Evolutionary conservation across 441 rosid genomes (phyloP).

Genomic region (Brassica balearica): DNA sequence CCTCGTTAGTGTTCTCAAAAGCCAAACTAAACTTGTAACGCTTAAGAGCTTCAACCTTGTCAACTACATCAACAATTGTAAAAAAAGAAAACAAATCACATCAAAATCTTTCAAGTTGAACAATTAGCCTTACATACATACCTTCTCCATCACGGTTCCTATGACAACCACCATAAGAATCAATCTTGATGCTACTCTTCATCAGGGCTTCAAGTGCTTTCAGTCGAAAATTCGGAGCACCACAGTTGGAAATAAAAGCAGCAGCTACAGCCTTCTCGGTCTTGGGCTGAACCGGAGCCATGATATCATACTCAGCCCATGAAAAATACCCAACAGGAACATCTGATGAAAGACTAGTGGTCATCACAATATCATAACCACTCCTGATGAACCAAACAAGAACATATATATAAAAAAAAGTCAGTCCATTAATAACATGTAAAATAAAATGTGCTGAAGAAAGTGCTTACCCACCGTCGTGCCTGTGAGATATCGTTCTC

Average conservation of each 20-base stretch:
- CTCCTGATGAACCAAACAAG: conserved; percentile 50
- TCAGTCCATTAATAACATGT: neutral
- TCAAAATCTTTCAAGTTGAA: conserved; percentile 3
- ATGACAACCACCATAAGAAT: conserved; percentile 88
- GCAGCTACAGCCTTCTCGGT: conserved; percentile 87
- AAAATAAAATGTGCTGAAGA: conserved; percentile 27
- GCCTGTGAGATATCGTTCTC: conserved; percentile 72
- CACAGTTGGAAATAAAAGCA: conserved; percentile 92
- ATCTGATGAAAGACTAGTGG: conserved; percentile 94
- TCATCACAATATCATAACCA: conserved; percentile 78
- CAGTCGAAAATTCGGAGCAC: conserved; percentile 87
- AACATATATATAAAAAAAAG: neutral
- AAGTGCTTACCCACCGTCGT: conserved; percentile 97
- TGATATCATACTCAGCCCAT: conserved; percentile 93
- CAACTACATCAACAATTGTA: conserved; percentile 58
- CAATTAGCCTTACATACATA: conserved; percentile 22
- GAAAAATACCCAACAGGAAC: conserved; percentile 97
- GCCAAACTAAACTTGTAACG: conserved; percentile 92
- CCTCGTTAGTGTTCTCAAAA: conserved; percentile 96
- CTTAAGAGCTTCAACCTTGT: conserved; percentile 83
- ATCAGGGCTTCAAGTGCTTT: conserved; percentile 78
- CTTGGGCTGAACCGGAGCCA: conserved; percentile 85
- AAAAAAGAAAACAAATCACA: conserved; percentile 1
- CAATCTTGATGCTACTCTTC: conserved; percentile 59
- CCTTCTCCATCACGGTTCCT: conserved; percentile 75